Base-by-base conservation (phyloP, 2,329 filamentous ascomycete species). In the Pseudocercospora fuligena region DNA sequence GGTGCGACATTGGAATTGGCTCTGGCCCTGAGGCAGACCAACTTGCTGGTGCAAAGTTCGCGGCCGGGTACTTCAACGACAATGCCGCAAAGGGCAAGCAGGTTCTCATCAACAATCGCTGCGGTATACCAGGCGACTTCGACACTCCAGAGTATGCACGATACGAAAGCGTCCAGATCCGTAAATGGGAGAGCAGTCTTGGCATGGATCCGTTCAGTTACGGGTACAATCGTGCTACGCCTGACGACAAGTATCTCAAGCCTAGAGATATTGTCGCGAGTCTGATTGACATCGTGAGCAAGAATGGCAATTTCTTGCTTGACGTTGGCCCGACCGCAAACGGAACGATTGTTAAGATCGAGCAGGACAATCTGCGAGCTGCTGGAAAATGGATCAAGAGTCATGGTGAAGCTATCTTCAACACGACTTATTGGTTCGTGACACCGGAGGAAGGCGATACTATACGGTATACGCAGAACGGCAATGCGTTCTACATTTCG, bases 171-270 rank as follows among this genome's bases (percentile, higher is more conserved):
- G 81, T 83, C 8, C 85, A 87, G 73, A 73, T 78, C 33, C 79
- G 85, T 29, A 88, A 89, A 74, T 89, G 86, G 86, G 87, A 89
- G 76, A 83, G 78, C 47, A 89, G 84, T 75, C 80, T 81, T 49
- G 87, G 87, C 43, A 86, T 89, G 84, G 87, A 89, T 70, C 86
- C 87, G 0, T 88, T 81, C 71, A 82, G 79, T 68, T 89, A 88
- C 70, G 87, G 86, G 2, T 89, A 85, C 76, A 88, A 89, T 72
- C 79, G 82, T 6, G 85, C 85, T 1, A 89, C 86, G 0, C 79
- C 82, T 0, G 69, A 67, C 12, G 61, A 65, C 3, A 66, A 66
- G 2, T 77, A 76, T 25, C 62, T 75, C 54, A 72, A 66, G 3
- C 70, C 73, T 0, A 64, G 66, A 25, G 68, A 61, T 0, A 74